A percentile compares a stretch with the other conserved stretches of the same genome.
phyloP scores from a whole-genome alignment of 352 stramenopile species.

The Thalassiosira exigua region DNA sequence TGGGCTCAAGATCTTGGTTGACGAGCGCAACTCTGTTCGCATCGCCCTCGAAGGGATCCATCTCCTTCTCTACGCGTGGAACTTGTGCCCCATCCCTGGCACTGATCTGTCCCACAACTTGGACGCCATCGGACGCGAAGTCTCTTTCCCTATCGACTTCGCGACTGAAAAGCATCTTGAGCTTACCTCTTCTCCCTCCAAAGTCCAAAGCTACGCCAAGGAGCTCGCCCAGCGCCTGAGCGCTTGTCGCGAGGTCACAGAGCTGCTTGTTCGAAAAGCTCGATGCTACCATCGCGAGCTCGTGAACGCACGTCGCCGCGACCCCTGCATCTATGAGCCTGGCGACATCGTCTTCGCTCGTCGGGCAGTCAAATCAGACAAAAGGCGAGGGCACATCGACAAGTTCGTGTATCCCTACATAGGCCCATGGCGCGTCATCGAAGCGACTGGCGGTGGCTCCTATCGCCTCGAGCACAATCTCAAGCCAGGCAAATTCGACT shows the following conservation, averaged over 20 bases:
- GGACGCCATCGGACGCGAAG: constrained; percentile 16
- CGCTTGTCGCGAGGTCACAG: background rate
- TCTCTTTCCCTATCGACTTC: constrained; percentile 34
- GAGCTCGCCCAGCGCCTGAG: background rate
- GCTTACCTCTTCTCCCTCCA: background rate
- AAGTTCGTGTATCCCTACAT: constrained; percentile 5
- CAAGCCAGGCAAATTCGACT: background rate
- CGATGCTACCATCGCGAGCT: constrained; percentile 9
- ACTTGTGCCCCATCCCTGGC: constrained; percentile 21
- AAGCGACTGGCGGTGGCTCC: background rate
- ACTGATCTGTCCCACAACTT: constrained; percentile 35
- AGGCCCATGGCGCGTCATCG: background rate
- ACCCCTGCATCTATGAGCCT: background rate
- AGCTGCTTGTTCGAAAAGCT: background rate
- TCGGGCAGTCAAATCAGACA: background rate
- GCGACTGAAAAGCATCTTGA: background rate
- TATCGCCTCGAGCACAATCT: constrained; percentile 11
- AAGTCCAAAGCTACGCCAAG: constrained; percentile 5
- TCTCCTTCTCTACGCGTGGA: constrained; percentile 37
- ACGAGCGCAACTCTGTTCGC: constrained; percentile 17
- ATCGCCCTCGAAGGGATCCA: constrained; percentile 7
- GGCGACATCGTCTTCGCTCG: constrained; percentile 9
- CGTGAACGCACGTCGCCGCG: background rate
- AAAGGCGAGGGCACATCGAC: background rate
- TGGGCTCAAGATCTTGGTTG: constrained; percentile 12